Evolutionary conservation across 352 stramenopile genomes (phyloP), one percentile per base, ranked within the genome.

Genomic region (Phytophthora quininea): DNA sequence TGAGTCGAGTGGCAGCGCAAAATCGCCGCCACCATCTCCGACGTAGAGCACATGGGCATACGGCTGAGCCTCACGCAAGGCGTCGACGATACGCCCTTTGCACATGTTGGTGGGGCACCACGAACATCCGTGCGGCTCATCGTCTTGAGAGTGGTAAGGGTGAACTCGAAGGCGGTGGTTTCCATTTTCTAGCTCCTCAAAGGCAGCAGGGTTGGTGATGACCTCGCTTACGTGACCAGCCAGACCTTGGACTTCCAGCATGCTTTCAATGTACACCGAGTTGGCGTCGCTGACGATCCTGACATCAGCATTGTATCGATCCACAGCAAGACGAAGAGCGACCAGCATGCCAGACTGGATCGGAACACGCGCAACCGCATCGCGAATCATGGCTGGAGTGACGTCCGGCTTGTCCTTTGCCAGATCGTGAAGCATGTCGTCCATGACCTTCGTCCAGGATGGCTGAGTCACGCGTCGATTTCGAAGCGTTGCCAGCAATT

Each of bases 241-340:
- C 8, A 92, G 56, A 12, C 51, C 69, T 46, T 88, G 62, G 19
- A 64, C 60, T 9, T 74, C 56, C 5, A 95, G 68, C 81, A 95
- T 90, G 62, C 81, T 90, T 43, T 89, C 62, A 47, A 93, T 95
- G 69, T 90, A 93, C 5, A 93, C 71, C 0, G 85, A 86, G 60
- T 93, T 95, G 50, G 84, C 85, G 64, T 93, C 88, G 51, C 85
- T 95, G 38, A 95, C 67, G 61, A 95, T 92, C 49, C 76, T 78
- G 32, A 92, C 71, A 31, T 80, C 70, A 3, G 79, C 78, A 33
- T 56, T 72, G 48, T 84, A 63, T 5, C 57, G 48, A 2, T 82
- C 67, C 1, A 76, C 77, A 8, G 76, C 74, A 24, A 90, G 64
- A 0, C 74, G 77, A 38, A 93, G 51, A 6, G 85, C 87, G 29